These are phyloP conservation scores for Trichoderma lentiforme DNA, from an alignment of 2,329 filamentous ascomycete genomes.

Conservation along the genomic window DNA sequence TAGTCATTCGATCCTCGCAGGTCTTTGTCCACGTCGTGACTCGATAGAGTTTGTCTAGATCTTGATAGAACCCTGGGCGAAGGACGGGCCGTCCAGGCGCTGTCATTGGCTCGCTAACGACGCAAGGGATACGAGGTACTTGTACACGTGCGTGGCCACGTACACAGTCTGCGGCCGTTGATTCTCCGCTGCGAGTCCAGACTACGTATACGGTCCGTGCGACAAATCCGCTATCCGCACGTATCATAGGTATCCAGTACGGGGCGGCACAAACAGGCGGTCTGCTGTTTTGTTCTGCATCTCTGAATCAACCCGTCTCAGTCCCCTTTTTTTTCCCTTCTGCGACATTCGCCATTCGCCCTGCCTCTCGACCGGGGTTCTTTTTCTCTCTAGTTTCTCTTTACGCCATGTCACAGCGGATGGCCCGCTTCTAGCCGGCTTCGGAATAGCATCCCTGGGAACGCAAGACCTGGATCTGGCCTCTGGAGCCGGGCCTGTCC, in stretches of 20 bases:
- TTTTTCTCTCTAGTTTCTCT: neutral
- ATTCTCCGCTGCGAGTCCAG: neutral
- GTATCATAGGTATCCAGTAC: neutral
- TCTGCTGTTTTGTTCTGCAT: slow-evolving; percentile 11
- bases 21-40: slow-evolving; percentile 6
- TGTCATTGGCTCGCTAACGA: neutral
- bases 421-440: slow-evolving; percentile 17
- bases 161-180: slow-evolving; percentile 10
- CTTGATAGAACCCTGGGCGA: slow-evolving; percentile 9
- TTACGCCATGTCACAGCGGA: slow-evolving; percentile 3
- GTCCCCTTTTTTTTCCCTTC: neutral
- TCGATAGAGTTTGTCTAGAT: slow-evolving; percentile 18
- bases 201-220: neutral
- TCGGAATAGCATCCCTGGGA: neutral
- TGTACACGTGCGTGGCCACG: slow-evolving; percentile 9
- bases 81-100: neutral
- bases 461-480: slow-evolving; percentile 10
- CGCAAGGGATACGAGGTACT: neutral
- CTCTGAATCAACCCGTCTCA: slow-evolving; percentile 1
- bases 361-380: neutral
- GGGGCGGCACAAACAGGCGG: slow-evolving; percentile 8
- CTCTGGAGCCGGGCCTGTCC: neutral
- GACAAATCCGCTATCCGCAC: slow-evolving; percentile 3
- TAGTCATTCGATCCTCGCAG: neutral
- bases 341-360: neutral